phyloP scores from a whole-genome alignment of 2,329 filamentous ascomycete species.

The Eutypella sp. region DNA sequence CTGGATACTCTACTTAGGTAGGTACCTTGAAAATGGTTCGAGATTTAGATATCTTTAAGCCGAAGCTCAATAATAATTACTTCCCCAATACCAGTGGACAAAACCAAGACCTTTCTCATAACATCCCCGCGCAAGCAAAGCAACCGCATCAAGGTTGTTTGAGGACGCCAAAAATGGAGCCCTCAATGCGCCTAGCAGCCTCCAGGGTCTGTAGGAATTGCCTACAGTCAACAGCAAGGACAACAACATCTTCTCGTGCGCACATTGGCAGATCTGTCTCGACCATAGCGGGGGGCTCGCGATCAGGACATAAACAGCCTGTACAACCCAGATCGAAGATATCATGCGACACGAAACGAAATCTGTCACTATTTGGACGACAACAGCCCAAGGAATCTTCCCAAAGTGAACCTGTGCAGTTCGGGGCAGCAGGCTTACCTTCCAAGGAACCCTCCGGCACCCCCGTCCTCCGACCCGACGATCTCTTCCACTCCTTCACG shows the following conservation, averaged over 20 bases:
- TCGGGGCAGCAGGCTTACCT: slow-evolving; percentile 11
- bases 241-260: slow-evolving; percentile 11
- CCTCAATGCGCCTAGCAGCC: slow-evolving; percentile 20
- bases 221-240: slow-evolving; percentile 13
- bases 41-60: too few relatives aligned
- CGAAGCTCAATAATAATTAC: too few relatives aligned
- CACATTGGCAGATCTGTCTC: slow-evolving; percentile 17
- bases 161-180: slow-evolving; percentile 20
- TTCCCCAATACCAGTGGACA: too few relatives aligned
- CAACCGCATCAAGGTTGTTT: too few relatives aligned
- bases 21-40: too few relatives aligned
- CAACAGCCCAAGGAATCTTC: slow-evolving; percentile 14
- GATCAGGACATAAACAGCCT: slow-evolving; percentile 4
- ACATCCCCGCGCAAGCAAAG: too few relatives aligned
- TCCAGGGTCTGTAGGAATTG: slow-evolving; percentile 25
- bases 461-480: slow-evolving; percentile 58
- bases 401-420: slow-evolving; percentile 10
- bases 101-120: too few relatives aligned
- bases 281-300: neutral
- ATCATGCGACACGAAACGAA: slow-evolving; percentile 9
- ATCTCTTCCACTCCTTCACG: slow-evolving; percentile 91
- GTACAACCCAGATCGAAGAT: slow-evolving; percentile 7
- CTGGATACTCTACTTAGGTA: neutral
- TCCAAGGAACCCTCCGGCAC: slow-evolving; percentile 14
- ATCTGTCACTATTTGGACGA: slow-evolving; percentile 22